phyloP scores from a whole-genome alignment of 2,329 filamentous ascomycete species.

The Neofusicoccum sp. region DNA sequence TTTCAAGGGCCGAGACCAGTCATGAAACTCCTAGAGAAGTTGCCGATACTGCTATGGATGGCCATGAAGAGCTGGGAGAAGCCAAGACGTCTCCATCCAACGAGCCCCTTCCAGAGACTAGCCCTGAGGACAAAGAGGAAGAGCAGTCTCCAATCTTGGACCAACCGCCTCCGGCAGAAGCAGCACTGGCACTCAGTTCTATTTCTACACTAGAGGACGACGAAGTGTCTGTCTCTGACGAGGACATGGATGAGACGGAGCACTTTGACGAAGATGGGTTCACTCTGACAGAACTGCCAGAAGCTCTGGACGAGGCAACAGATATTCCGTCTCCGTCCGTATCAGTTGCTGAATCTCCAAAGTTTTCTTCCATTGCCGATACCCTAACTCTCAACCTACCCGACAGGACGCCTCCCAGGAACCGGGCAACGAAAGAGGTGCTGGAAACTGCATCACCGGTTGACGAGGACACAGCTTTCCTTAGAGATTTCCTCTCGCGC shows the following conservation, averaged over 20 bases:
- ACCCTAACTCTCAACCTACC: slow-evolving; percentile 18
- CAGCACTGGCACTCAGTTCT: background rate
- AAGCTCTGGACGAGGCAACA: background rate
- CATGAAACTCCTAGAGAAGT: background rate
- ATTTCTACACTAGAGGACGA: background rate
- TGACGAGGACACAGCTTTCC: slow-evolving; percentile 48
- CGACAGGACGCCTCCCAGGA: background rate
- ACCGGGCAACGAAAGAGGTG: background rate
- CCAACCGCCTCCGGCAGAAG: background rate
- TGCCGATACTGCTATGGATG: background rate
- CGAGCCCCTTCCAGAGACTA: background rate
- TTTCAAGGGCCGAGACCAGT: background rate
- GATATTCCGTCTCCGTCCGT: slow-evolving; percentile 15
- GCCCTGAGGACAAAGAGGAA: background rate
- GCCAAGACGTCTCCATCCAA: too few species aligned
- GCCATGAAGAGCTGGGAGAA: background rate
- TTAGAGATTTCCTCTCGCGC: slow-evolving; percentile 50
- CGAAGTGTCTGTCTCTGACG: background rate
- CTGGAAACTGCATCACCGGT: slow-evolving; percentile 26
- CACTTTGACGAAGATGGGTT: background rate
- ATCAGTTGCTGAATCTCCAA: slow-evolving; percentile 8
- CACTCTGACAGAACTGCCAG: background rate
- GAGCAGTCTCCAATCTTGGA: background rate
- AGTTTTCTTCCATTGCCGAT: slow-evolving; percentile 16
- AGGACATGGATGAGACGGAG: slow-evolving; percentile 2